These are phyloP conservation scores for Leccinum obscurum DNA, from an alignment of 768 basidiomycete species.

Conservation along the genomic window DNA sequence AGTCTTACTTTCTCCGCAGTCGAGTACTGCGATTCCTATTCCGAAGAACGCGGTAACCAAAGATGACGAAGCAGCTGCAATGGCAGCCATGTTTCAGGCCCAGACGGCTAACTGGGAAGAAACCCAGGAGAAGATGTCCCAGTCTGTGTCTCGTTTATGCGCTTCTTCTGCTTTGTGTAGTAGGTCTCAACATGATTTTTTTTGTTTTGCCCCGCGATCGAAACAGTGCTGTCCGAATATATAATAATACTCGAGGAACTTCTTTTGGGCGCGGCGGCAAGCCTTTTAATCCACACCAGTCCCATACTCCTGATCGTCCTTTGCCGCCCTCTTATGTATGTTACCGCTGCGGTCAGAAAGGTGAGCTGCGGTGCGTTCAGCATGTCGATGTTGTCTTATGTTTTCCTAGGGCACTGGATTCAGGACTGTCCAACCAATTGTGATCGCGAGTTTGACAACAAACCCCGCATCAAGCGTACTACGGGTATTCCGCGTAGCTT, in stretches of 20 bases:
- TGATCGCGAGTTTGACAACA: slow-evolving; percentile 91
- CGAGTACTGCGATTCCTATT: slow-evolving; percentile 33
- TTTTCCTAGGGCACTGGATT: slow-evolving; percentile 90
- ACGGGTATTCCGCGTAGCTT: slow-evolving; percentile 98
- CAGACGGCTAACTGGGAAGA: slow-evolving; percentile 96
- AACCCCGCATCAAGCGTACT: slow-evolving; percentile 94
- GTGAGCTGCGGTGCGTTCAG: slow-evolving; percentile 39
- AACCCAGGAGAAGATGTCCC: slow-evolving; percentile 99
- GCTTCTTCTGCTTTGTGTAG: slow-evolving; percentile 61
- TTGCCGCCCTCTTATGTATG: slow-evolving; percentile 96
- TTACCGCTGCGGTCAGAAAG: slow-evolving; percentile 98
- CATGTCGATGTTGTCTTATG: slow-evolving; percentile 5
- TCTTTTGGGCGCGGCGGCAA: slow-evolving; percentile 64
- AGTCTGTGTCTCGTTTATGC: slow-evolving; percentile 78
- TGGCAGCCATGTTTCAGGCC: slow-evolving; percentile 98
- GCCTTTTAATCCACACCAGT: slow-evolving; percentile 42
- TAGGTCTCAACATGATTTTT: slow-evolving; percentile 70
- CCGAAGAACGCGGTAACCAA: slow-evolving; percentile 47
- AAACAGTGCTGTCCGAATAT: slow-evolving; percentile 66
- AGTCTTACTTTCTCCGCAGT: slow-evolving; percentile 34
- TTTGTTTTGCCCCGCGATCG: slow-evolving; percentile 36
- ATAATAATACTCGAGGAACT: slow-evolving; percentile 65
- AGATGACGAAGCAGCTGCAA: slow-evolving; percentile 89
- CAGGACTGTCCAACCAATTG: slow-evolving; percentile 98
- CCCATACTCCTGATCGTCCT: slow-evolving; percentile 68